Conservation (phyloP, 768 basidiomycete species). For the Lyophyllum semitale region DNA sequence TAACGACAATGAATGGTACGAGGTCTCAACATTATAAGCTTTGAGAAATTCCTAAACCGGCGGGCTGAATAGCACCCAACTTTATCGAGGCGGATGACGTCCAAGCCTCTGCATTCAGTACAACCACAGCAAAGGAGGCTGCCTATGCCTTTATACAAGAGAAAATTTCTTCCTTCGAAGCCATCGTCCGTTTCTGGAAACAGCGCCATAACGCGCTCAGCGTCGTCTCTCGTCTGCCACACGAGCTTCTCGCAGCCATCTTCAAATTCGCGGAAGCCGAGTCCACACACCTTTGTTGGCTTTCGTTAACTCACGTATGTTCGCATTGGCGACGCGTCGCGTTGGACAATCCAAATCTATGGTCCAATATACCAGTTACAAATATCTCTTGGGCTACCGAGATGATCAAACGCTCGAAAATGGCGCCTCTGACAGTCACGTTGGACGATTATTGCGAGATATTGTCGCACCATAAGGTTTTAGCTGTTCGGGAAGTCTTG, state of each 20-base stretch:
- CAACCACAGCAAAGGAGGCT: constrained; percentile 6
- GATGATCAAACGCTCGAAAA: constrained; percentile 7
- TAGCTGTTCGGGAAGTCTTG: too few species aligned
- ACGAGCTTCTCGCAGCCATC: constrained; percentile 2
- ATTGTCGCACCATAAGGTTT: too few species aligned
- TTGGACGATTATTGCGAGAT: too few species aligned
- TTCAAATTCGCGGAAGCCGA: not conserved
- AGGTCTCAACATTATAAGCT: too few species aligned
- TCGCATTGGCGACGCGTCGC: constrained; percentile 11
- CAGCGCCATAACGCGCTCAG: constrained; percentile 2
- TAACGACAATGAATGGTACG: too few species aligned
- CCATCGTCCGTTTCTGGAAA: not conserved
- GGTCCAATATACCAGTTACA: constrained; percentile 6
- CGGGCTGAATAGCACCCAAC: too few species aligned
- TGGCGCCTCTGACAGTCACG: constrained; percentile 8
- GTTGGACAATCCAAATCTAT: constrained; percentile 2
- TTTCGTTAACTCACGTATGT: constrained; percentile 9
- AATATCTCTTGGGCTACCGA: constrained; percentile 5
- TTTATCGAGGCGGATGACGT: not conserved
- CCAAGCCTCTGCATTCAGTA: not conserved
- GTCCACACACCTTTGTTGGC: not conserved
- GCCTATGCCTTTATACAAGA: not conserved
- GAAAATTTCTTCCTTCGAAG: not conserved
- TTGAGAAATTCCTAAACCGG: too few species aligned
- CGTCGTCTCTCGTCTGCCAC: constrained; percentile 8